Evolutionary conservation across 768 basidiomycete genomes (phyloP).

Genomic region (Mycena kentingensis): DNA sequence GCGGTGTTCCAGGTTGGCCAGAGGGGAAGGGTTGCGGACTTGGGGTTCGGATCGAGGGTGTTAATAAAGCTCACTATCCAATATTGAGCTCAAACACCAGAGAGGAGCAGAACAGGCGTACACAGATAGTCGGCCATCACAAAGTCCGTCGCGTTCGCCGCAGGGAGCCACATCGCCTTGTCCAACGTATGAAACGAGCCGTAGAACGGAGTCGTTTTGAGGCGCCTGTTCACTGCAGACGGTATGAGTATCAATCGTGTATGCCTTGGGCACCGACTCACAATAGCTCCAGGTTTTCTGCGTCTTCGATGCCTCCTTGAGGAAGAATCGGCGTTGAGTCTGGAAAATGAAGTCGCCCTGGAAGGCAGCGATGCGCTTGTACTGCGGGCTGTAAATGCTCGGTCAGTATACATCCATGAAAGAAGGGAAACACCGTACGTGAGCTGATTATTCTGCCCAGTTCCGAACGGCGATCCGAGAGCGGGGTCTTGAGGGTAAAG

Average conservation of each 20-base stretch:
- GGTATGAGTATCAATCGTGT: neutral
- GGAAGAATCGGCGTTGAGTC: slow-evolving; percentile 29
- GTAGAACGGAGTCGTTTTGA: slow-evolving; percentile 6
- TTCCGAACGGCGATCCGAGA: too few species aligned
- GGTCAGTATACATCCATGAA: neutral
- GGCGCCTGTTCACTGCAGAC: slow-evolving; percentile 8
- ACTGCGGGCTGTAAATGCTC: slow-evolving; percentile 27
- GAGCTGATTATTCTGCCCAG: slow-evolving; percentile 24
- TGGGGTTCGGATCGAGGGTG: slow-evolving; percentile 7
- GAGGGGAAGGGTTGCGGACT: neutral
- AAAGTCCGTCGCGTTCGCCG: neutral
- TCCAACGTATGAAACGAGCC: slow-evolving; percentile 24
- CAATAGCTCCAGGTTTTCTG: slow-evolving; percentile 32
- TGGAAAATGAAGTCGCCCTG: too few species aligned
- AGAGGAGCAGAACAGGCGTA: neutral
- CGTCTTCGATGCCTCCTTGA: slow-evolving; percentile 23
- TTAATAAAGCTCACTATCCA: slow-evolving; percentile 12
- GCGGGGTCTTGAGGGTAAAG: slow-evolving; percentile 20
- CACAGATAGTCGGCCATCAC: neutral
- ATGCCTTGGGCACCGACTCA: slow-evolving; percentile 14
- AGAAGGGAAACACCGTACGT: slow-evolving; percentile 7
- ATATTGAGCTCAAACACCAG: neutral
- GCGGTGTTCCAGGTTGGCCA: slow-evolving; percentile 15
- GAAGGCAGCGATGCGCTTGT: slow-evolving; percentile 33
- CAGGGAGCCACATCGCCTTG: slow-evolving; percentile 4